A percentile compares a stretch with the other conserved stretches of the same genome.
These are phyloP conservation scores for Citrus cavaleriei DNA, from an alignment of 345 rosid species.

Conservation along the genomic window DNA sequence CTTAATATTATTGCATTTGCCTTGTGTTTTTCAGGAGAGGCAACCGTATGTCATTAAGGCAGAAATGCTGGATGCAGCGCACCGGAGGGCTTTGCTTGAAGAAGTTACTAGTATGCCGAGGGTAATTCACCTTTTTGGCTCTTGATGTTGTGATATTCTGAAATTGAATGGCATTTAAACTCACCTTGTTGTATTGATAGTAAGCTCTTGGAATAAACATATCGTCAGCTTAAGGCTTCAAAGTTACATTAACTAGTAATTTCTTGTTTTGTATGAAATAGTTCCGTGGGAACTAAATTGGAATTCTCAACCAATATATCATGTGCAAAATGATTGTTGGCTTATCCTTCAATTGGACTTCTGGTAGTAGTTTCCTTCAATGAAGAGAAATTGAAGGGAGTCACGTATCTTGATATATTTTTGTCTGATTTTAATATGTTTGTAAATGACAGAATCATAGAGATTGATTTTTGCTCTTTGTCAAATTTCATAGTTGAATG, in stretches of 20 bases:
- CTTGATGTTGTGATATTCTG: not conserved
- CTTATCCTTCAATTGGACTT: not conserved
- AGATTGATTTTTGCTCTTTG: not conserved
- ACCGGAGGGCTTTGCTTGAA: conserved; percentile 20
- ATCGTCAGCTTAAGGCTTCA: not conserved
- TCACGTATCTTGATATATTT: not conserved
- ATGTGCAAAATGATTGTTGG: not conserved
- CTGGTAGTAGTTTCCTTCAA: not conserved
- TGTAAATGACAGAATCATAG: not conserved
- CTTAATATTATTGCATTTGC: not conserved
- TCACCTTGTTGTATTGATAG: not conserved
- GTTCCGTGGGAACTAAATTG: not conserved
- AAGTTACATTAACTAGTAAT: not conserved
- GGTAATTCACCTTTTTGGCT: conserved; percentile 24
- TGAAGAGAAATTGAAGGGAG: not conserved
- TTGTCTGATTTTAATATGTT: not conserved
- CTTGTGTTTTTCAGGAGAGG: conserved; percentile 43
- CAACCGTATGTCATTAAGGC: conserved; percentile 45
- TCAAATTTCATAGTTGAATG: not conserved
- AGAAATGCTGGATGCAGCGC: conserved; percentile 25
- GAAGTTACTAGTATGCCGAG: conserved; percentile 19
- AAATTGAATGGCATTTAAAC: not conserved
- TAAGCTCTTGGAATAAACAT: not conserved
- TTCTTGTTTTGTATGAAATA: not conserved
- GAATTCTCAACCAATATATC: not conserved